These are phyloP conservation scores for Arabis alpina DNA, from an alignment of 345 rosid genomes.

Conservation along the genomic window DNA sequence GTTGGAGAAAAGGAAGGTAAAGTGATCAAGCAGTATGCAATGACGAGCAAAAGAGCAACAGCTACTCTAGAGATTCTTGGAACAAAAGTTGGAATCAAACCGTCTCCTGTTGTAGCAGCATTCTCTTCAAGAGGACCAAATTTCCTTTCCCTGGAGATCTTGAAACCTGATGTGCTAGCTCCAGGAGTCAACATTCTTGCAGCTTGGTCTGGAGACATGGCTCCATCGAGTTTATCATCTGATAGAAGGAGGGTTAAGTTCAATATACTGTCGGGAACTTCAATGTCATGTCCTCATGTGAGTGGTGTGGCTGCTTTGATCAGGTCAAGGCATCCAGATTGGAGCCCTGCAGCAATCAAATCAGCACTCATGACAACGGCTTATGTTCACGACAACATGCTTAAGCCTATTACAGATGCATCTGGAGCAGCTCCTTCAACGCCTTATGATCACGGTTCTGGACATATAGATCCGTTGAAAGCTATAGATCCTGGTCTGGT, in stretches of 20 bases:
- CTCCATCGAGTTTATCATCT: slow-evolving; percentile 77
- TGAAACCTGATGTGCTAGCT: slow-evolving; percentile 73
- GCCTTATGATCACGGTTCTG: slow-evolving; percentile 84
- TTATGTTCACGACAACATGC: slow-evolving; percentile 80
- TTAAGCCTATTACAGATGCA: slow-evolving; percentile 65
- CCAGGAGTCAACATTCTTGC: slow-evolving; percentile 85
- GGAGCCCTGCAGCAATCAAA: slow-evolving; percentile 91
- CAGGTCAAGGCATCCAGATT: slow-evolving; percentile 85
- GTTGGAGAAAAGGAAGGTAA: slow-evolving; percentile 85
- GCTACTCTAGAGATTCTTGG: slow-evolving; percentile 60
- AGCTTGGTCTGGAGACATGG: slow-evolving; percentile 69
- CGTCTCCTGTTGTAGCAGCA: slow-evolving; percentile 77
- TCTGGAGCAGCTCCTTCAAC: slow-evolving; percentile 56
- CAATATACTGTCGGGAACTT: slow-evolving; percentile 88
- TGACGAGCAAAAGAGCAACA: slow-evolving; percentile 46
- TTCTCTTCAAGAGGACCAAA: slow-evolving; percentile 82
- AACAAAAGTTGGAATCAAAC: slow-evolving; percentile 61
- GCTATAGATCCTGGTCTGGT: slow-evolving; percentile 88
- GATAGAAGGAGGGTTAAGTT: slow-evolving; percentile 72
- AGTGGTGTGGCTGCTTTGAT: slow-evolving; percentile 91
- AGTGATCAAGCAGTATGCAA: slow-evolving; percentile 62
- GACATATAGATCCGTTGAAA: slow-evolving; percentile 77
- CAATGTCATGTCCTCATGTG: slow-evolving; percentile 97
- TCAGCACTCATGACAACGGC: slow-evolving; percentile 97
- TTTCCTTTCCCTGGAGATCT: slow-evolving; percentile 57